Conservation (phyloP, 106 monocot species). For the Acorus gramineus region DNA sequence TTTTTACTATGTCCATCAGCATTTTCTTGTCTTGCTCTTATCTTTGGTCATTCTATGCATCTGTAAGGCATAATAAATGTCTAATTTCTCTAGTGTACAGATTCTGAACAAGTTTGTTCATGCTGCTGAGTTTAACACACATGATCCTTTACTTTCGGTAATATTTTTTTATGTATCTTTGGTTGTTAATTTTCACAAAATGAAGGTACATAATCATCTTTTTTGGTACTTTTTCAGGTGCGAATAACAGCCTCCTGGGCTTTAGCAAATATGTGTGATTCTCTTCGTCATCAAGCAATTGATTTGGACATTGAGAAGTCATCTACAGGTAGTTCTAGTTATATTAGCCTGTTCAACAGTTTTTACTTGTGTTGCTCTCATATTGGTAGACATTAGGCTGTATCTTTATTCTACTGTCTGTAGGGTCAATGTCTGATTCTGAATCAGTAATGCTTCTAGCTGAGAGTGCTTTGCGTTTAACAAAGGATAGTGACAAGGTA, state of each 20-base stretch:
- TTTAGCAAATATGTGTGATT: slow-evolving; percentile 96
- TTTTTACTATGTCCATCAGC: no score
- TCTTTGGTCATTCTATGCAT: no score
- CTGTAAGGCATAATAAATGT: neutral
- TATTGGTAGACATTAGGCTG: neutral
- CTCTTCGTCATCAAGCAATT: slow-evolving; percentile 54
- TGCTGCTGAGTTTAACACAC: slow-evolving; percentile 60
- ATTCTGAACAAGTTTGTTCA: slow-evolving; percentile 52
- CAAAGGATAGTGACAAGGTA: slow-evolving; percentile 93
- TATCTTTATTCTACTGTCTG: slow-evolving; percentile 6
- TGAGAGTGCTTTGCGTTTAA: slow-evolving; percentile 69
- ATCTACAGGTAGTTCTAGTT: slow-evolving; percentile 21
- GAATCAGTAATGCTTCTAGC: slow-evolving; percentile 29
- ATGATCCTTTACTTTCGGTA: slow-evolving; percentile 52
- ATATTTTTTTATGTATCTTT: no score
- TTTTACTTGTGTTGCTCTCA: neutral
- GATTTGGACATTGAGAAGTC: slow-evolving; percentile 19
- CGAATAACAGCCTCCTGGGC: slow-evolving; percentile 91
- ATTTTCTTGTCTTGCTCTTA: no score
- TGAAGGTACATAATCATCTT: neutral
- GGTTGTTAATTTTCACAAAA: neutral
- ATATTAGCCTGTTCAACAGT: neutral
- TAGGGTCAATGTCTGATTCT: slow-evolving; percentile 30
- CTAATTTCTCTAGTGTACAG: slow-evolving; percentile 35
- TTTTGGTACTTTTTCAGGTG: slow-evolving; percentile 33